Evolutionary conservation across 148 eudicot genomes (phyloP).

Genomic region (Persicaria tinctoria): DNA sequence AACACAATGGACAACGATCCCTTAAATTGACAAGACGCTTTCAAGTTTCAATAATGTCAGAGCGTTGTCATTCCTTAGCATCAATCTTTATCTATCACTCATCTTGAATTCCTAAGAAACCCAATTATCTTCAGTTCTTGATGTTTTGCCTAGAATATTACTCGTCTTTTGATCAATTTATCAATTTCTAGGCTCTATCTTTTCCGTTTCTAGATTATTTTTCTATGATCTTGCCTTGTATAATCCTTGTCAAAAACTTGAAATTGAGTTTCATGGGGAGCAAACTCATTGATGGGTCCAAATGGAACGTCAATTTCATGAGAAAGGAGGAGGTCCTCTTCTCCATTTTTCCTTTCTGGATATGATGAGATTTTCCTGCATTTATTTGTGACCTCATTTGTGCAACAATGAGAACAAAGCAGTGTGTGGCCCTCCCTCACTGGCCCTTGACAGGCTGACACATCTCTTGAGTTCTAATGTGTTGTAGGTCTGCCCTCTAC

Average conservation of each 20-base stretch:
- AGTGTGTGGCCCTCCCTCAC: not conserved
- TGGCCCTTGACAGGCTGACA: not conserved
- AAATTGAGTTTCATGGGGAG: not conserved
- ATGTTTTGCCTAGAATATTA: too few relatives aligned
- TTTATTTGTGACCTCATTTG: not conserved
- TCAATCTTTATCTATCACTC: too few relatives aligned
- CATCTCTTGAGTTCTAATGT: not conserved
- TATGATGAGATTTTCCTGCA: not conserved
- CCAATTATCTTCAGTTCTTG: too few relatives aligned
- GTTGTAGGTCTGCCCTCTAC: not conserved
- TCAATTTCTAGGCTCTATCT: too few relatives aligned
- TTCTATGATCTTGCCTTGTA: not conserved
- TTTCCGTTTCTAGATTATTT: too few relatives aligned
- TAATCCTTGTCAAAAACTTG: not conserved
- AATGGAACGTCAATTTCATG: not conserved
- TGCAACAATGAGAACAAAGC: not conserved
- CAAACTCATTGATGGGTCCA: constrained; percentile 6
- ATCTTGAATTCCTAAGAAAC: too few relatives aligned
- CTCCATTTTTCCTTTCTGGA: not conserved
- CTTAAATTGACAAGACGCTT: too few relatives aligned
- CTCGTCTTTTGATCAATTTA: too few relatives aligned
- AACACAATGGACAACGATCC: too few relatives aligned
- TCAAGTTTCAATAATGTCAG: too few relatives aligned
- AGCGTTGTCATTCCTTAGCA: too few relatives aligned
- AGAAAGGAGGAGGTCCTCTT: not conserved